Evolutionary conservation across 1,284 basidiomycete genomes (phyloP), one percentile per base, ranked within the genome.

Genomic region (Ganoderma lucidum): DNA sequence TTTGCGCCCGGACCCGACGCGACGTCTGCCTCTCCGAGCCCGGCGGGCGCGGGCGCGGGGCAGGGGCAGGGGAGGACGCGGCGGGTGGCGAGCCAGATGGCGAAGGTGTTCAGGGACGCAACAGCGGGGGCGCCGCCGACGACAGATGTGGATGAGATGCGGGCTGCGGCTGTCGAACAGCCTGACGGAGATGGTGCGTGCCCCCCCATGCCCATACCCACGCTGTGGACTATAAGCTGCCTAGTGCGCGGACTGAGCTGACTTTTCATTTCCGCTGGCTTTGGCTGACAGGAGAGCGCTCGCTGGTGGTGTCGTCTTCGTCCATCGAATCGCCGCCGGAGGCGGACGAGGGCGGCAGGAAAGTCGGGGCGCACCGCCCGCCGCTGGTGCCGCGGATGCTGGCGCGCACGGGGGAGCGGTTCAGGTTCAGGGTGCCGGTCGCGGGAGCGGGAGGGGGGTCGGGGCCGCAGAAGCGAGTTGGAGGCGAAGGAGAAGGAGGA

Each of bases 141-240:
- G 41, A 72, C 74, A 32, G 74, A 69, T 83, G 86, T 78, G 78
- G 90, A 93, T 75, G 88, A 91, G 62, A 81, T 94, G 44, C 84
- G 83, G 39, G 85, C 90, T 89, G 17, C 81, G 93, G 85, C 90
- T 89, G 17, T 81, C 93, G 64, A 92, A 91, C 19, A 88, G 85
- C 65, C 78, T 82, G 39, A 68, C 63, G 55, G 68, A 73, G 23
- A 73, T 69, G 70, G 75, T 76, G 32, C 19, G 75, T 71, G 37
- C 37, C 9, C 9, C 35, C 35, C 35, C 35, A 35, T 35, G 35
- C 35, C 8, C 35, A 23, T 35, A 35, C 4, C 35, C 8, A 35
- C 23, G 23, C 8, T 35, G 8, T 35, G 35, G 35, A 35, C 35
- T 15, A 39, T 44, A 3, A 4, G 37, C 12, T 63, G 66, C 44